Base-by-base conservation (phyloP, 257 asterid species). In the Solanum virginianum region DNA sequence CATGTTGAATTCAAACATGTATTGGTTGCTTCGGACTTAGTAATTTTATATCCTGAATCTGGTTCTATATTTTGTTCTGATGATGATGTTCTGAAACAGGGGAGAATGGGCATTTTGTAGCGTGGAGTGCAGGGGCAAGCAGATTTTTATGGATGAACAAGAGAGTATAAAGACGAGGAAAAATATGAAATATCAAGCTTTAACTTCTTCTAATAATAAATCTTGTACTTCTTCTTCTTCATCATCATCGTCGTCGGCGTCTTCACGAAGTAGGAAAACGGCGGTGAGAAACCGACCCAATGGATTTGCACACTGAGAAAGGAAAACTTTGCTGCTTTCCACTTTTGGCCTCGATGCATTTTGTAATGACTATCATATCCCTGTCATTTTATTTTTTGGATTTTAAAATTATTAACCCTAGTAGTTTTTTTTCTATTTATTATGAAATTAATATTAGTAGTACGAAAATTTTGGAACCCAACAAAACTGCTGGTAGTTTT, bases 41-140 rank as follows among this genome's bases (percentile, higher is more conserved):
- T 62, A 62, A 62, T 62, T 62, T 24, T 62, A 71, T 11, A 71
- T 4, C 51, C 29, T 71, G 7, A 71, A 36, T 71, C 32, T 41
- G 8, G 26, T 79, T 22, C 16, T 79, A 29, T 77, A 16, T 11
- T 36, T 6, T 36, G 9, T 49, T 80, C 22, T 54, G 16, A 29
- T 55, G 51, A 80, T 80, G 14, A 54, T 51, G 14, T 17, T 39
- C 18, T 20, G 14, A 17, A 9, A 60, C 91, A 95, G 99, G 86
- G 99, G 99, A 88, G 98, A 95, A 86, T 92, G 71, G 74, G 98
- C 91, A 24, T 95, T 95, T 86, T 95, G 99, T 81, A 94, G 98
- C 39, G 96, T 85, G 90, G 99, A 95, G 88, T 95, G 99, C 91
- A 92, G 99, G 80, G 92, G 87, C 92, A 94, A 92, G 90, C 98